These are phyloP conservation scores for Paragyromitra xinjiangensis DNA, from an alignment of 495 filamentous ascomycete genomes.

Conservation along the genomic window DNA sequence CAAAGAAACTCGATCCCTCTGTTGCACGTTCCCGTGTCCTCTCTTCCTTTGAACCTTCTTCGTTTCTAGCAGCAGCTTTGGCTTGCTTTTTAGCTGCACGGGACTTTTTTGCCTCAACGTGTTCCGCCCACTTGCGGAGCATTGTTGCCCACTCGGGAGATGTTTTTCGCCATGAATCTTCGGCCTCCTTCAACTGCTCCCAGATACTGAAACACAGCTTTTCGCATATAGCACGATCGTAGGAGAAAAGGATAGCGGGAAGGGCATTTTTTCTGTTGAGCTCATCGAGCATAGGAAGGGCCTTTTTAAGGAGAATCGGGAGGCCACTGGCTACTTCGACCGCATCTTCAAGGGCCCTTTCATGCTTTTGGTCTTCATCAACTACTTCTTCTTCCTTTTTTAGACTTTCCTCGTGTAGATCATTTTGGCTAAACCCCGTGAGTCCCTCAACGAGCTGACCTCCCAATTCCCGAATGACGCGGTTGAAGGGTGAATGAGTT, in stretches of 20 bases:
- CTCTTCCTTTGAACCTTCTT: constrained; percentile 65
- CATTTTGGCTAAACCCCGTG: background rate
- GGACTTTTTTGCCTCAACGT: constrained; percentile 61
- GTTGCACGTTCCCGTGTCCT: constrained; percentile 64
- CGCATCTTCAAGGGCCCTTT: constrained; percentile 30
- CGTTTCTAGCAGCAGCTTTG: constrained; percentile 60
- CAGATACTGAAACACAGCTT: constrained; percentile 63
- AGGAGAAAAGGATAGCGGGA: constrained; percentile 80
- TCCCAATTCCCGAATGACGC: constrained; percentile 62
- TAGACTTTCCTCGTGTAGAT: background rate
- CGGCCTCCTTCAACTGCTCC: constrained; percentile 63
- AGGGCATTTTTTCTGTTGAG: constrained; percentile 72
- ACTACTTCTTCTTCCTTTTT: background rate
- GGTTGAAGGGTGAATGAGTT: constrained; percentile 68
- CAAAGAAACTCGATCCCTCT: constrained; percentile 65
- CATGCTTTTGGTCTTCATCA: background rate
- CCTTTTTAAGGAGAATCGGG: constrained; percentile 60
- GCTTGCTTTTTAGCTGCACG: constrained; percentile 58
- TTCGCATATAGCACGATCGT: constrained; percentile 72
- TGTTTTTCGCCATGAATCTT: constrained; percentile 66
- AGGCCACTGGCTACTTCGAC: constrained; percentile 26
- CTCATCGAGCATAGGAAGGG: constrained; percentile 68
- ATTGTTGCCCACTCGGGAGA: constrained; percentile 69
- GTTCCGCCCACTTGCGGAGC: constrained; percentile 65
- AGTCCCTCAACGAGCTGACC: background rate